phyloP scores from a whole-genome alignment of 257 asterid species.

The Jasminum sambac region DNA sequence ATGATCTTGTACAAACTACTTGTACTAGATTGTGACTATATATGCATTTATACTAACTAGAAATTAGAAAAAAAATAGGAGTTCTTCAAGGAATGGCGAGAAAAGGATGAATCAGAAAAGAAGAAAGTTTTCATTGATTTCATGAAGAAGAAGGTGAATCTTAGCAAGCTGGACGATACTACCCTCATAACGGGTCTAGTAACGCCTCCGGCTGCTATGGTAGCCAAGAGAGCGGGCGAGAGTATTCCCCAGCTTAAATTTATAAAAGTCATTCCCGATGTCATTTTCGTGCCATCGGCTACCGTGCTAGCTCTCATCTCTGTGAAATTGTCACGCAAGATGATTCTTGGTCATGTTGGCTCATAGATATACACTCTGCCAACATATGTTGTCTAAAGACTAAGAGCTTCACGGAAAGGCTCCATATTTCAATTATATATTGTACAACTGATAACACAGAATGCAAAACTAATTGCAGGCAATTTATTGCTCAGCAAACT shows the following conservation, averaged over 20 bases:
- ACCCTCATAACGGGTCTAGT: slow-evolving; percentile 67
- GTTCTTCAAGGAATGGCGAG: slow-evolving; percentile 48
- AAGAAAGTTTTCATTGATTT: slow-evolving; percentile 48
- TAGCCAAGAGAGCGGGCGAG: slow-evolving; percentile 84
- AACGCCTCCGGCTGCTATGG: slow-evolving; percentile 90
- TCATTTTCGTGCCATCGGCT: slow-evolving; percentile 75
- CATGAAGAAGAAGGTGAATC: slow-evolving; percentile 58
- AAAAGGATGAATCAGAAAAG: slow-evolving; percentile 38
- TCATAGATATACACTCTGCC: slow-evolving; percentile 23
- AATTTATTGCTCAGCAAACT: background rate
- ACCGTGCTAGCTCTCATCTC: slow-evolving; percentile 70
- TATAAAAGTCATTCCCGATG: slow-evolving; percentile 73
- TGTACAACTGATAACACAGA: background rate
- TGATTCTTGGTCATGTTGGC: slow-evolving; percentile 53
- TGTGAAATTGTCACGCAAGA: slow-evolving; percentile 63
- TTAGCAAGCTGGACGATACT: slow-evolving; percentile 61
- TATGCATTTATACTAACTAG: slow-evolving; percentile 22
- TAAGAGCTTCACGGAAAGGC: background rate
- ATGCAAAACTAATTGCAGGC: background rate
- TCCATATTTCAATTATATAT: background rate
- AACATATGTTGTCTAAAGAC: background rate
- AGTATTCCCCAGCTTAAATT: slow-evolving; percentile 71
- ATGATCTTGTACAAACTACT: no score
- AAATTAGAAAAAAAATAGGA: slow-evolving; percentile 28
- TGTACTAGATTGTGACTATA: no score